phyloP scores from a whole-genome alignment of 257 asterid species.

The Nicotiana obtusifolia region DNA sequence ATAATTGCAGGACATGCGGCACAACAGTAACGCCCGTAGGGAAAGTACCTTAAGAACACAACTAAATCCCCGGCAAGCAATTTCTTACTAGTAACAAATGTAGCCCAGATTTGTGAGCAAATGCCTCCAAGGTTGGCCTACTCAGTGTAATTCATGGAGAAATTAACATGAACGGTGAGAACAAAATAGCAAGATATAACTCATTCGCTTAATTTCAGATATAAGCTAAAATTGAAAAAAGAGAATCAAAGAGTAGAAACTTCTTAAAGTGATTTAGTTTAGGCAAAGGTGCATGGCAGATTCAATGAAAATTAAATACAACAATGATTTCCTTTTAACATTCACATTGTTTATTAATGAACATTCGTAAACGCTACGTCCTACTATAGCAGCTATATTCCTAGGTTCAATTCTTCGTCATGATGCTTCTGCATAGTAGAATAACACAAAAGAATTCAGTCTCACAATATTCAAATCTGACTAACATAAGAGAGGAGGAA shows the following conservation, averaged over 20 bases:
- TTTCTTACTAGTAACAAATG: conserved; percentile 60
- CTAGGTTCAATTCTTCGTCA: neutral
- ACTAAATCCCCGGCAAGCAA: conserved; percentile 64
- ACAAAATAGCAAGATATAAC: neutral
- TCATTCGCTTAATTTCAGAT: neutral
- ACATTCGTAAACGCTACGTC: too few relatives aligned
- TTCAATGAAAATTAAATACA: neutral
- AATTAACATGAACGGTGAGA: neutral
- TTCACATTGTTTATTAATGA: too few relatives aligned
- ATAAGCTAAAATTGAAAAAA: neutral
- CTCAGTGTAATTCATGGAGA: neutral
- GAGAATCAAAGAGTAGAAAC: too few relatives aligned
- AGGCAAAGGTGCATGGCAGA: neutral
- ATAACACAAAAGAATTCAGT: neutral
- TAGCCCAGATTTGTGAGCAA: conserved; percentile 69
- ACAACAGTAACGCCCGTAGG: neutral
- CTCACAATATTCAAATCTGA: neutral
- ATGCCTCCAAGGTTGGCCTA: conserved; percentile 79
- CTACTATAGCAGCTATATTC: neutral
- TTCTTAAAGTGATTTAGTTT: neutral
- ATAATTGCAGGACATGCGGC: neutral
- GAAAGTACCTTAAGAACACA: conserved; percentile 59
- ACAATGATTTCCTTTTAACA: too few relatives aligned
- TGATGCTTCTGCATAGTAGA: neutral
- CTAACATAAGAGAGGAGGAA: neutral